phyloP scores from a whole-genome alignment of 768 basidiomycete genomes.

The Amanita thiersii region DNA sequence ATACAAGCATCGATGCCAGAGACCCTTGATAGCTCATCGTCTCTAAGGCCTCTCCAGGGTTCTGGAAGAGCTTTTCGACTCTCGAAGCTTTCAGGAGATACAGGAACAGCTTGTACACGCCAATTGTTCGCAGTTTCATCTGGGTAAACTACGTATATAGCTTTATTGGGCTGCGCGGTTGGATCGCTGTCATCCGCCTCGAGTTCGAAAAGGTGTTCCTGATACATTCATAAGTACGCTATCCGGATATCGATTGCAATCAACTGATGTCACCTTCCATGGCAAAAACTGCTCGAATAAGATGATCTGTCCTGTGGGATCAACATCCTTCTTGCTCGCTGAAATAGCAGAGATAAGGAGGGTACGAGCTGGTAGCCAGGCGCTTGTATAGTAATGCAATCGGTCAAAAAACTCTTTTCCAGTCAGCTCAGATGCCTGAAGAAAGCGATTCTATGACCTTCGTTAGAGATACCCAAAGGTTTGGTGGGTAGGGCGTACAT shows the following conservation, averaged over 20 bases:
- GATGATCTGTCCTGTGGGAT: constrained; percentile 71
- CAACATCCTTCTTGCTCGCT: constrained; percentile 45
- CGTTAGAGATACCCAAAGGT: neutral
- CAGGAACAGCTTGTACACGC: constrained; percentile 90
- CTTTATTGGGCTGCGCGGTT: constrained; percentile 33
- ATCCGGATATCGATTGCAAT: neutral
- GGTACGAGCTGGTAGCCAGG: constrained; percentile 90
- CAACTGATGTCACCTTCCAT: constrained; percentile 64
- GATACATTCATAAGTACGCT: constrained; percentile 4
- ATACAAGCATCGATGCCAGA: constrained; percentile 78
- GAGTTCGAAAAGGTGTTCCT: constrained; percentile 85
- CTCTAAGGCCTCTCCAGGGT: constrained; percentile 86
- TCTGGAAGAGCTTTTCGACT: constrained; percentile 92
- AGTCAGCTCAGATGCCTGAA: constrained; percentile 70
- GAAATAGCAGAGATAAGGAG: constrained; percentile 57
- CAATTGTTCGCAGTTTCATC: constrained; percentile 72
- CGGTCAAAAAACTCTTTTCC: constrained; percentile 80
- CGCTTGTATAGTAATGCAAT: constrained; percentile 75
- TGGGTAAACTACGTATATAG: constrained; percentile 85
- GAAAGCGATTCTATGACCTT: constrained; percentile 53
- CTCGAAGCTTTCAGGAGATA: constrained; percentile 75
- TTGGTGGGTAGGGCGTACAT: constrained; percentile 42
- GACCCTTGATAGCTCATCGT: constrained; percentile 66
- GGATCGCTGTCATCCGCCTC: constrained; percentile 51
- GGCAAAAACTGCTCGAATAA: constrained; percentile 75